Evolutionary conservation across 257 asterid species (phyloP).

Genomic region (Leptodermis oblonga): DNA sequence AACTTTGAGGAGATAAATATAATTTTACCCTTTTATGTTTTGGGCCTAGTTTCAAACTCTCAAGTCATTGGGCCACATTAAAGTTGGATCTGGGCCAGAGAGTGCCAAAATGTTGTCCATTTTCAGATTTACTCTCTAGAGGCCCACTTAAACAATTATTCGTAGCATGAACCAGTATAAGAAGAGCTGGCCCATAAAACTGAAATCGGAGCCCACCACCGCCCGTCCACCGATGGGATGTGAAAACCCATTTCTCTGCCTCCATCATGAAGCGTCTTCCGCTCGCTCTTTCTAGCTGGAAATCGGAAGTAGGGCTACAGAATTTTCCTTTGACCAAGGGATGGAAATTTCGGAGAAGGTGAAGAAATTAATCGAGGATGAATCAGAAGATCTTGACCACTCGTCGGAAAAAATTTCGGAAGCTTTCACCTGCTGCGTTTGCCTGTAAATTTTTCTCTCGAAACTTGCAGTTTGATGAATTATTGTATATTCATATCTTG

Average conservation of each 20-base stretch:
- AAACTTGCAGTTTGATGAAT: neutral
- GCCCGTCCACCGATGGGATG: neutral
- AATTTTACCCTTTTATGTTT: too few relatives aligned
- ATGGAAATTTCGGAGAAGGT: slow-evolving; percentile 18
- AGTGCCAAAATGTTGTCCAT: neutral
- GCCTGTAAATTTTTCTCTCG: slow-evolving; percentile 38
- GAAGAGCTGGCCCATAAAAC: neutral
- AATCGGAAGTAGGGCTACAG: neutral
- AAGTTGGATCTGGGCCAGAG: too few relatives aligned
- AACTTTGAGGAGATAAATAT: too few relatives aligned
- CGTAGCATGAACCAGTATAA: neutral
- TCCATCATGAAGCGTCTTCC: too few relatives aligned
- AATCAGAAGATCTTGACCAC: slow-evolving; percentile 18
- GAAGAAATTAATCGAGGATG: slow-evolving; percentile 11
- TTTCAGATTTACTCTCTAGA: too few relatives aligned
- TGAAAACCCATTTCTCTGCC: neutral
- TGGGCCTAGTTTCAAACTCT: too few relatives aligned
- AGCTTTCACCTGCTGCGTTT: slow-evolving; percentile 47
- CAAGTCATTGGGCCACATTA: too few relatives aligned
- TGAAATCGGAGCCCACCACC: slow-evolving; percentile 5
- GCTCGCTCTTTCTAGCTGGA: neutral
- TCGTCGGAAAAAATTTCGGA: slow-evolving; percentile 32
- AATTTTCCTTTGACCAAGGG: neutral
- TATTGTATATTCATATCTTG: neutral
- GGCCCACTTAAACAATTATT: neutral